Conservation (phyloP, 768 basidiomycete species). For the Podaxis mareebaensis region DNA sequence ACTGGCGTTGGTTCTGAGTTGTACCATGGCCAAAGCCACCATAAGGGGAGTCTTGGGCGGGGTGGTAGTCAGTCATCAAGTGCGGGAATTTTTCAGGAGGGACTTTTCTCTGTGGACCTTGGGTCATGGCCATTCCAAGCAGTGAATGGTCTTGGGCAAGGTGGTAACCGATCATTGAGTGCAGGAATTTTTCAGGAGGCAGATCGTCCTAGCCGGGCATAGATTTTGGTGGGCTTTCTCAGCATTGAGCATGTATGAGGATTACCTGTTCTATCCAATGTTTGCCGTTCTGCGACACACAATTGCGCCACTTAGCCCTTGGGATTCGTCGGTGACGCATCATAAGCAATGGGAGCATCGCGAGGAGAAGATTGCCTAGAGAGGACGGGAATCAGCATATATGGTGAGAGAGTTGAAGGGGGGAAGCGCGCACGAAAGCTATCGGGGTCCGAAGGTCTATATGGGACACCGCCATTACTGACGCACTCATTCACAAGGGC, state of each 20-base stretch:
- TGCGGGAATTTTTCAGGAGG: too few species aligned
- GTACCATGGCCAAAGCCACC: slow-evolving; percentile 64
- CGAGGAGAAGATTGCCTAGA: slow-evolving; percentile 67
- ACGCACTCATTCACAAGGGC: slow-evolving; percentile 63
- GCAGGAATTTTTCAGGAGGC: slow-evolving; percentile 64
- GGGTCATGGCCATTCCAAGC: slow-evolving; percentile 85
- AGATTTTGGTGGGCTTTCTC: not conserved
- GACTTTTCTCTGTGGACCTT: slow-evolving; percentile 73
- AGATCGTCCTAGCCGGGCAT: slow-evolving; percentile 52
- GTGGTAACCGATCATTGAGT: slow-evolving; percentile 81
- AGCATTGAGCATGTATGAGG: not conserved
- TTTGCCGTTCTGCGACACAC: slow-evolving; percentile 60
- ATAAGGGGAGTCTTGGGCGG: slow-evolving; percentile 60
- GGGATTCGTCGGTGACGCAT: slow-evolving; percentile 84
- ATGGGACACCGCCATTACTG: slow-evolving; percentile 52
- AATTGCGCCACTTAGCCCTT: slow-evolving; percentile 71
- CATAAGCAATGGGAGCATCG: slow-evolving; percentile 80
- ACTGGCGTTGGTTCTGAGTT: slow-evolving; percentile 59
- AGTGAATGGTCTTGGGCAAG: slow-evolving; percentile 67
- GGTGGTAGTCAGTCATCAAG: too few species aligned
- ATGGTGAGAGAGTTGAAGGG: not conserved
- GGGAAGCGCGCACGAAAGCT: slow-evolving; percentile 61
- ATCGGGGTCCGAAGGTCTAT: slow-evolving; percentile 60
- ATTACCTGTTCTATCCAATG: slow-evolving; percentile 83
- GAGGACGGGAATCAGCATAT: slow-evolving; percentile 13